Conservation (phyloP, 2,329 filamentous ascomycete species). For the Fusarium bactridioides region DNA sequence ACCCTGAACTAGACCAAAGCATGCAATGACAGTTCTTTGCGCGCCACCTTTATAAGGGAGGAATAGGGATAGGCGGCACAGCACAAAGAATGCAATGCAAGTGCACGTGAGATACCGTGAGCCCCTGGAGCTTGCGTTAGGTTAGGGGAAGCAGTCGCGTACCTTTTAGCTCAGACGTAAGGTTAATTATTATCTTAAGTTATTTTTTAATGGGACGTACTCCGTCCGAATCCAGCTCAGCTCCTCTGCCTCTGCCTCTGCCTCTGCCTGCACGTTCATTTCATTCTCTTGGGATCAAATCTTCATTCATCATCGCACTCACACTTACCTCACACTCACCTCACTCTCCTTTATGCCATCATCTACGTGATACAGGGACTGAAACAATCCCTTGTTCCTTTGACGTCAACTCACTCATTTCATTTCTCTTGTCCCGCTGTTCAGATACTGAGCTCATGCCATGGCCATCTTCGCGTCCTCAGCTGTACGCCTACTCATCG, state of each 20-base stretch:
- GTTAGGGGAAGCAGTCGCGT: neutral
- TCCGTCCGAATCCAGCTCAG: neutral
- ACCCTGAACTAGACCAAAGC: neutral
- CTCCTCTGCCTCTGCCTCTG: neutral
- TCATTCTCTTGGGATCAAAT: neutral
- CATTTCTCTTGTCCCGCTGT: neutral
- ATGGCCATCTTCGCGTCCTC: slow-evolving; percentile 34
- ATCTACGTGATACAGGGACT: slow-evolving; percentile 14
- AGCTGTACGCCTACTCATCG: slow-evolving; percentile 30
- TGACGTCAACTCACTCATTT: slow-evolving; percentile 6
- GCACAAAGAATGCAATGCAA: slow-evolving; percentile 9
- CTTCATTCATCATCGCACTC: neutral
- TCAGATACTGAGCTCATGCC: neutral
- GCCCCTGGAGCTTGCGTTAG: slow-evolving; percentile 12
- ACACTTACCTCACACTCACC: neutral
- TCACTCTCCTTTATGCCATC: slow-evolving; percentile 6
- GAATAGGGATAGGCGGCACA: neutral
- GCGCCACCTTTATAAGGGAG: neutral
- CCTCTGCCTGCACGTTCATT: neutral
- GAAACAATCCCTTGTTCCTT: slow-evolving; percentile 23
- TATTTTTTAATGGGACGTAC: neutral
- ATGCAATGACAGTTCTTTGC: neutral
- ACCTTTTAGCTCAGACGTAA: neutral
- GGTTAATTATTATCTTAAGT: neutral
- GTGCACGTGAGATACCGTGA: slow-evolving; percentile 7